phyloP scores from a whole-genome alignment of 148 eudicot genomes.

The Amaranthus palmeri region DNA sequence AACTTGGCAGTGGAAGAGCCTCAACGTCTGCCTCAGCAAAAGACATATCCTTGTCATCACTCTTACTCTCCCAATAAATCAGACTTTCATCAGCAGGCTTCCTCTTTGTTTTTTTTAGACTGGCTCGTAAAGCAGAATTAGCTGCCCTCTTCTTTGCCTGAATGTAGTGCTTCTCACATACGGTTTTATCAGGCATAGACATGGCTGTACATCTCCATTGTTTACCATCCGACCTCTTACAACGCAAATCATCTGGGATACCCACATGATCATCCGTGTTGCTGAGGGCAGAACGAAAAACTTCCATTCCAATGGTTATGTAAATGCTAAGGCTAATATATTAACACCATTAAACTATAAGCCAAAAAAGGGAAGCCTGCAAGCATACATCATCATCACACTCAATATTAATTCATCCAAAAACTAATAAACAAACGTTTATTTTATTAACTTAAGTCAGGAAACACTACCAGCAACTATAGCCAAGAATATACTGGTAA shows the following conservation, averaged over 20 bases:
- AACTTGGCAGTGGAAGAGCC: constrained; percentile 41
- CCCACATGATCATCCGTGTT: constrained; percentile 63
- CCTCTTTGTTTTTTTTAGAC: constrained; percentile 68
- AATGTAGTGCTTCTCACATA: constrained; percentile 93
- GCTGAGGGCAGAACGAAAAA: constrained; percentile 34
- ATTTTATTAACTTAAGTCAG: too few species aligned
- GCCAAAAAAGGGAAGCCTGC: neutral
- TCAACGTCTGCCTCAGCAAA: constrained; percentile 29
- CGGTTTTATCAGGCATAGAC: constrained; percentile 99
- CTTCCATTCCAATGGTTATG: constrained; percentile 16
- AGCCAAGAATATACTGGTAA: too few species aligned
- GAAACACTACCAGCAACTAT: too few species aligned
- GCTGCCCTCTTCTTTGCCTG: constrained; percentile 99
- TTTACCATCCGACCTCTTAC: constrained; percentile 96
- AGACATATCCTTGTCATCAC: constrained; percentile 71
- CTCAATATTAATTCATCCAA: neutral
- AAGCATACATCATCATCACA: constrained; percentile 5
- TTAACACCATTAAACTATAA: neutral
- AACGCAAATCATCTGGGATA: constrained; percentile 86
- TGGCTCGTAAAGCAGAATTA: constrained; percentile 85
- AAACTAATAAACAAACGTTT: neutral
- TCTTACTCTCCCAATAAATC: constrained; percentile 64
- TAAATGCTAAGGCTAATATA: neutral
- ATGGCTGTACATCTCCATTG: constrained; percentile 98
- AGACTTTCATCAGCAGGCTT: constrained; percentile 55